phyloP scores from a whole-genome alignment of 2,329 filamentous ascomycete species.

The Calonectria honghensis region DNA sequence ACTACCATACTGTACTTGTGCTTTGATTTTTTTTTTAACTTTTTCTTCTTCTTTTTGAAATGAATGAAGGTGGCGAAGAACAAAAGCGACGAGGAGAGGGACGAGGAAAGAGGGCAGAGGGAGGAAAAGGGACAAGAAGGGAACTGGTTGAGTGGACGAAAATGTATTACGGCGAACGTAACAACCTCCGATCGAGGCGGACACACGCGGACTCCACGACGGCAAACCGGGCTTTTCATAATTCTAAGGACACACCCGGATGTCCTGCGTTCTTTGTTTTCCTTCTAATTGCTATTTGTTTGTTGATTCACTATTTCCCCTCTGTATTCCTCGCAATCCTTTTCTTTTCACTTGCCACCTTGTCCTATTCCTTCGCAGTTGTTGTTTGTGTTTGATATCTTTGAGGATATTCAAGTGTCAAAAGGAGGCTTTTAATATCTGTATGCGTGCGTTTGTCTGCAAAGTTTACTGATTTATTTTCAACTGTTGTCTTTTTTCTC shows the following conservation, averaged over 20 bases:
- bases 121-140: slow-evolving; percentile 29
- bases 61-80: slow-evolving; percentile 6
- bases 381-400: neutral
- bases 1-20: slow-evolving; percentile 41
- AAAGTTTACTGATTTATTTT: slow-evolving; percentile 34
- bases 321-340: neutral
- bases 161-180: slow-evolving; percentile 23
- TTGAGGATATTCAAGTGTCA: slow-evolving; percentile 31
- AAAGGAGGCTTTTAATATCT: slow-evolving; percentile 45
- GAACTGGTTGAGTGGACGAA: slow-evolving; percentile 11
- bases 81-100: slow-evolving; percentile 19
- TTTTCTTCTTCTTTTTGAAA: slow-evolving; percentile 28
- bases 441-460: slow-evolving; percentile 5
- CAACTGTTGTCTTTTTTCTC: slow-evolving; percentile 43
- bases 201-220: slow-evolving; percentile 37
- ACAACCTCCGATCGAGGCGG: slow-evolving; percentile 1
- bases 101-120: slow-evolving; percentile 29
- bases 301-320: slow-evolving; percentile 39
- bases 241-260: slow-evolving; percentile 44
- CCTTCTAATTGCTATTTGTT: slow-evolving; percentile 41
- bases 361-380: slow-evolving; percentile 1
- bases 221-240: slow-evolving; percentile 35
- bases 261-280: slow-evolving; percentile 42
- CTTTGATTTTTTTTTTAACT: slow-evolving; percentile 21
- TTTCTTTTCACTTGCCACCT: slow-evolving; percentile 33